Evolutionary conservation across 192 early-diverging fungal species (phyloP).

Genomic region (Podila horticola): DNA sequence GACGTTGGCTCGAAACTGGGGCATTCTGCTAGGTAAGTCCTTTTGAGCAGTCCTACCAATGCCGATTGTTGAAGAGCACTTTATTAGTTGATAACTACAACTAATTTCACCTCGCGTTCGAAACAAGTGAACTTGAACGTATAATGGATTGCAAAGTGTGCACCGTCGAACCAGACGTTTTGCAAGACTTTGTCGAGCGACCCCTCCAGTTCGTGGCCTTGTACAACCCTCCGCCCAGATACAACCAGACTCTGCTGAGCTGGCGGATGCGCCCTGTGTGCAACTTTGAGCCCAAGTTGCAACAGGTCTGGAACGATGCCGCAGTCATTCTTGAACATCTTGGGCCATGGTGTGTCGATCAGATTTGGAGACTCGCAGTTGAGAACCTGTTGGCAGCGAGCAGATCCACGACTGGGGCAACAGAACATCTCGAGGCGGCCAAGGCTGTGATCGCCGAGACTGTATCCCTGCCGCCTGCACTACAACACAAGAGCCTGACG

Average conservation of each 20-base stretch:
- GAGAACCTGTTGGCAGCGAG: constrained; percentile 47
- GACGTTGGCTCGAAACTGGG: constrained; percentile 24
- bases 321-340: constrained; percentile 59
- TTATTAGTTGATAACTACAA: background rate
- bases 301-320: constrained; percentile 50
- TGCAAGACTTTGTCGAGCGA: constrained; percentile 34
- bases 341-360: constrained; percentile 85
- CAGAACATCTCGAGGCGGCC: constrained; percentile 13
- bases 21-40: constrained; percentile 30
- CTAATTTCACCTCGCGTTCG: background rate
- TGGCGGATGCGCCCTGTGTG: constrained; percentile 47
- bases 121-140: constrained; percentile 60
- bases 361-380: constrained; percentile 67
- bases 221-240: constrained; percentile 60
- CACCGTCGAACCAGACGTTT: constrained; percentile 57
- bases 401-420: constrained; percentile 19
- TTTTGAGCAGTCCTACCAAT: too few species aligned
- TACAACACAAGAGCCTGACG: constrained; percentile 48
- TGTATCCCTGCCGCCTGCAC: background rate
- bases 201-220: constrained; percentile 58
- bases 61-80: too few species aligned
- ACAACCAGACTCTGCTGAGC: constrained; percentile 55
- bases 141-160: constrained; percentile 67
- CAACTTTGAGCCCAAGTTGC: constrained; percentile 46
- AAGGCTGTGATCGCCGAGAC: constrained; percentile 17